Percentiles rank a stretch among this genome's conserved stretches.
These are phyloP conservation scores for Aspergillus sp. DNA, from an alignment of 2,329 filamentous ascomycete genomes.

Conservation along the genomic window DNA sequence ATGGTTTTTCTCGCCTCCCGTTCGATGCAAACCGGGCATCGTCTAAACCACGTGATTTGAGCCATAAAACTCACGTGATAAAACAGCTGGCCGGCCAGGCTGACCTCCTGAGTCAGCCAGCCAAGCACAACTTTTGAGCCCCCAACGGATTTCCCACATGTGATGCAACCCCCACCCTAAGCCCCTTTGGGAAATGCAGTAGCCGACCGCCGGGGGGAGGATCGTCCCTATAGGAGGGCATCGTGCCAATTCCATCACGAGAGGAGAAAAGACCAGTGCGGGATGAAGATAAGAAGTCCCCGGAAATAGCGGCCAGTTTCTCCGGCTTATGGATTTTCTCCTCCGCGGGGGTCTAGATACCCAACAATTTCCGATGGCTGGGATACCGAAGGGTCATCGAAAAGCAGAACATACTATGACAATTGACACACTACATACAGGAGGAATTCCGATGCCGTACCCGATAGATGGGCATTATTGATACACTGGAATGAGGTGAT, in stretches of 20 bases:
- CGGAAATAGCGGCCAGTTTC: conserved; percentile 5
- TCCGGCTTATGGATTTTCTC: neutral
- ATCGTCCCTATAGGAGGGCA: neutral
- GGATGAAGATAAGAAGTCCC: conserved; percentile 4
- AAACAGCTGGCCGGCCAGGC: neutral
- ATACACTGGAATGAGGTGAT: neutral
- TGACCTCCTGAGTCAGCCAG: conserved; percentile 6
- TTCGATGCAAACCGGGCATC: neutral
- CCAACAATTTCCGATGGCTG: neutral
- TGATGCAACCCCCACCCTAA: conserved; percentile 35
- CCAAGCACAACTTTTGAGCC: neutral
- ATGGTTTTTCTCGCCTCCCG: neutral
- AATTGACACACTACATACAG: no score
- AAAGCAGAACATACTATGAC: no score
- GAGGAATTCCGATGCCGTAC: neutral
- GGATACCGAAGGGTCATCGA: neutral
- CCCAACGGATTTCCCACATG: conserved; percentile 14
- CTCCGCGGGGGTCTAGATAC: neutral
- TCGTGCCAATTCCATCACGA: neutral
- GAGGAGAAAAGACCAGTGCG: neutral
- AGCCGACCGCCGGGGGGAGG: conserved; percentile 20
- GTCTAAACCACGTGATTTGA: neutral
- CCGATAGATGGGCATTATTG: neutral
- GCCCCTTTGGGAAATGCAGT: conserved; percentile 25
- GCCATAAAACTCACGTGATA: no score